Percentiles rank a stretch among this genome's conserved stretches.
These are phyloP conservation scores for Sesbania bispinosa DNA, from an alignment of 306 rosid genomes.

Conservation along the genomic window DNA sequence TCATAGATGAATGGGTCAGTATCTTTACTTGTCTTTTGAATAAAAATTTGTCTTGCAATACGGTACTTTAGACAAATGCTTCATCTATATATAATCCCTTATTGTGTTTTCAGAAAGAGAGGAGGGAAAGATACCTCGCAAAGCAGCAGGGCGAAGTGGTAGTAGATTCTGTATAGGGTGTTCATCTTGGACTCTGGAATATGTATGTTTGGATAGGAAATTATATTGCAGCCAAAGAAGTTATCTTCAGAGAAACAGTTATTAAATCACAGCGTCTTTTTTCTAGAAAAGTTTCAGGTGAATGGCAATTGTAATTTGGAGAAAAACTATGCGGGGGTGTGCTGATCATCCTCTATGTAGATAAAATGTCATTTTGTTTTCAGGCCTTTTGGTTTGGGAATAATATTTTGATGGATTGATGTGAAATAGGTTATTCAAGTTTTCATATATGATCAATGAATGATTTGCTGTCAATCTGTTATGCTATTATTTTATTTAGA, in stretches of 20 bases:
- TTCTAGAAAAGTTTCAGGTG: constrained; percentile 15
- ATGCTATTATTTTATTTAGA: neutral
- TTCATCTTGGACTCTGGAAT: constrained; percentile 14
- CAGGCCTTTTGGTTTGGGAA: neutral
- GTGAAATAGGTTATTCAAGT: neutral
- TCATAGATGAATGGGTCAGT: constrained; percentile 94
- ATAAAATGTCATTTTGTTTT: constrained; percentile 40
- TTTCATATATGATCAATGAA: neutral
- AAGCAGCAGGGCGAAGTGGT: constrained; percentile 78
- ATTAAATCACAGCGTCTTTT: constrained; percentile 13
- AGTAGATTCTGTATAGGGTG: constrained; percentile 59
- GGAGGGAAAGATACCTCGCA: constrained; percentile 96
- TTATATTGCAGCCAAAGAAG: constrained; percentile 11
- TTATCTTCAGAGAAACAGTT: constrained; percentile 18
- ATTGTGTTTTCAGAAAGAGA: constrained; percentile 65
- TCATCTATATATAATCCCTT: neutral
- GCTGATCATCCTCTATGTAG: constrained; percentile 34
- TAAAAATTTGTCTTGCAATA: neutral
- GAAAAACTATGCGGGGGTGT: constrained; percentile 23
- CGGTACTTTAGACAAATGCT: neutral
- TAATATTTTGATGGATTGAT: neutral
- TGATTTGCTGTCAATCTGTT: neutral
- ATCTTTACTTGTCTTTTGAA: neutral
- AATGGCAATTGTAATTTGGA: constrained; percentile 22
- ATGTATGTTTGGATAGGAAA: neutral